Evolutionary conservation across 768 basidiomycete genomes (phyloP), one percentile per base, ranked within the genome.

Genomic region (Mycena pura): DNA sequence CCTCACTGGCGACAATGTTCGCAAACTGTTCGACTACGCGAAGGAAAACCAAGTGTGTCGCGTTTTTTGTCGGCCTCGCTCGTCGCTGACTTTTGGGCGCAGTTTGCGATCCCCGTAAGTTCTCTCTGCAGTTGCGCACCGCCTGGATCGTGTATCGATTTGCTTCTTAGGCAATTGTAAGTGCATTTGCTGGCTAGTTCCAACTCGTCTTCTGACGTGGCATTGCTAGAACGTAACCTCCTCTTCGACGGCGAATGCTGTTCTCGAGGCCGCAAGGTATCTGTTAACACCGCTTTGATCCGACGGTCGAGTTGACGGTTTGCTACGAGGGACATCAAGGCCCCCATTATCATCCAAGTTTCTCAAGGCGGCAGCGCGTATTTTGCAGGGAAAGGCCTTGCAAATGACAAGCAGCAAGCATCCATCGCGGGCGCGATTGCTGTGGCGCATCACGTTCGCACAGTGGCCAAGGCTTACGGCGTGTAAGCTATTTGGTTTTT

Each of bases 311-410:
- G 2, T 45, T 41, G 17, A 43, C 49, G 55, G 61, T 73, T 21
- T 13, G 24, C 45, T 28, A 56, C 43, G 69, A 93, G 93, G 66
- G 97, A 98, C 76, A 86, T 92, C 84, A 98, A 99, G 77, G 84
- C 96, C 28, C 96, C 96, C 60, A 95, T 99, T 79, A 99, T 99
- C 78, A 81, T 98, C 70, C 97, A 99, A 74, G 89, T 96, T 64
- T 99, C 97, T 55, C 96, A 99, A 76, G 97, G 97, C 57, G 97
- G 97, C 70, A 85, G 87, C 63, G 96, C 96, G 51, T 98, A 91
- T 84, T 98, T 92, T 72, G 94, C 94, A 43, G 97, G 97, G 63
- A 99, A 99, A 78, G 96, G 96, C 27, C 85, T 99, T 58, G 80
- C 91, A 69, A 99, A 99, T 76, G 93, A 91, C 75, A 90, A 95